Evolutionary conservation across 352 stramenopile genomes (phyloP), one percentile per base, ranked within the genome.

Genomic region (Pythium folliculosum): DNA sequence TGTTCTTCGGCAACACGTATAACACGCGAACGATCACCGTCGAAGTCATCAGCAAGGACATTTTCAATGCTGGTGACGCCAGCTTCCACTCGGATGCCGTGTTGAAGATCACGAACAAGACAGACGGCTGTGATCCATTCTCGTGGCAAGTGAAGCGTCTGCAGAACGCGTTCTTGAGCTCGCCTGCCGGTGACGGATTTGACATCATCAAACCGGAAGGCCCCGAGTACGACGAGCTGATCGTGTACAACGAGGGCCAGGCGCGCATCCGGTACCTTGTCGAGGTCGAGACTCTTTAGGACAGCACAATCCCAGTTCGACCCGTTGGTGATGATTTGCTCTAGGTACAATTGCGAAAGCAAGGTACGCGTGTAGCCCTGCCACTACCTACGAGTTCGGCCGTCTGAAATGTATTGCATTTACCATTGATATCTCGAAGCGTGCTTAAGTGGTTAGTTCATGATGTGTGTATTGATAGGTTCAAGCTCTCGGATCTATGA

Each of bases 231-330:
- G 80, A 84, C 19, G 86, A 94, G 56, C 71, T 86, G 12, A 86
- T 92, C 38, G 86, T 94, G 63, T 91, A 89, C 80, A 78, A 94
- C 45, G 80, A 91, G 62, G 72, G 71, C 8, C 86, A 91, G 49
- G 83, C 77, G 13, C 80, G 78, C 22, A 89, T 94, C 38, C 81
- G 83, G 2, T 94, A 94, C 69, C 68, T 94, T 7, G 82, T 94
- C 19, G 84, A 94, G 65, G 76, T 94, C 23, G 81, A 89, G 44
- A 60, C 66, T 13, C 54, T 72, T 1, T 72, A 22, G 22, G 7
- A 32, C 27, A 5, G 27, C 27, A n/a, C n/a, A 32, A 5, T 32
- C 27, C 27, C 5, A 5, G 2, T 32, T 32, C 27, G 27, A 32
- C 27, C 27, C 27, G 27, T 32, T 32, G 27, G 27, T 32, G 27